Evolutionary conservation across 805 yeast species (phyloP), one percentile per base, ranked within the genome.

Genomic region (Lipomyces starkeyi): DNA sequence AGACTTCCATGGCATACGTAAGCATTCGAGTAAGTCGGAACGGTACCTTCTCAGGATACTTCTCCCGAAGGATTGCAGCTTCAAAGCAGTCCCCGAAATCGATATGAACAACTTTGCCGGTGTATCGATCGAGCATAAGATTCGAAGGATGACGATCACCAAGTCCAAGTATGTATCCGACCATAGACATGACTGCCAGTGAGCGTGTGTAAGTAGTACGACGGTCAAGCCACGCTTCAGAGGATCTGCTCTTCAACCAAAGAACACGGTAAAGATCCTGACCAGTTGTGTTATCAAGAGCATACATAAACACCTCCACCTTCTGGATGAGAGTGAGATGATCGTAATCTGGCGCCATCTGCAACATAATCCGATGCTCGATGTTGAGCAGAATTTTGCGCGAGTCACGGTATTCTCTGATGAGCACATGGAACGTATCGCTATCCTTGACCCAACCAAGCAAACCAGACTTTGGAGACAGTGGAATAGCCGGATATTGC

Each of bases 71-170:
- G 61, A 94, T 93, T 0, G 99, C 99, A 1, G 98, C 97, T 78
- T 95, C 99, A 76, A 95, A 95, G 85, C 99, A 95, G 78, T 95
- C 99, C 73, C 99, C 99, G 80, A 94, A 95, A 83, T 95, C 99
- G 79, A 95, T 94, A 77, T 95, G 99, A 52, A 95, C 86, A 62
- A 95, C 97, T 76, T 94, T 93, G 69, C 99, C 99, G 0, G 98
- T 92, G 61, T 89, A 86, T 71, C 97, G 83, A 78, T 94, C 97
- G 80, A 95, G 85, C 98, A 95, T 91, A 80, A 95, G 84, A 76
- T 95, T 95, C 37, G 98, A 91, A 34, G 99, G 99, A 79, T 95
- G 99, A 70, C 99, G 87, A 78, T 95, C 99, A 69, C 99, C 99
- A 25, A 95, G 83, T 14, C 99, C 99, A 29, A 95, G 83, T 63